Base-by-base conservation (phyloP, 176 grass and related monocot species). In the Tuctoria greenei region DNA sequence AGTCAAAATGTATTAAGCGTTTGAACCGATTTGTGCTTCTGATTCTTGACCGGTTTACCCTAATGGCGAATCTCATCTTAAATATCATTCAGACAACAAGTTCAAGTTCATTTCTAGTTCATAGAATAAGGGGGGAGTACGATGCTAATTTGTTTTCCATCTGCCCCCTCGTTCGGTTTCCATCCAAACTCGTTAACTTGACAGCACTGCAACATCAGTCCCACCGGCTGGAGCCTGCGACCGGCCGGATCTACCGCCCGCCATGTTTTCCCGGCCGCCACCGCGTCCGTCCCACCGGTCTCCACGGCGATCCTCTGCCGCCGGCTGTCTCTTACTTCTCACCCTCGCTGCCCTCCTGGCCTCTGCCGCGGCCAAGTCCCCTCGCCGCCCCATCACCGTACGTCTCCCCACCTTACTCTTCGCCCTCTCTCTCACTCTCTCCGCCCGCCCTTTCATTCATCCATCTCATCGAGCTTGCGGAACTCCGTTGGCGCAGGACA, bases 311-410 rank as follows among this genome's bases (percentile, higher is more conserved):
- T 39, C 12, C 23, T 54, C 39, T 45, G 10, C 70, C 16, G 66
- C 64, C 52, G 58, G 45, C 69, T 79, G 50, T 47, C 65, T 87
- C 58, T 24, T 88, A 1, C 69, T 85, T 13, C 58, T 87, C 57
- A 21, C 79, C 61, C 11, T 97, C 45, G 60, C 81, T 45, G 36
- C 51, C 78, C 50, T 82, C 66, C 24, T 80, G 56, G n/a, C 70
- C 20, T 61, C 61, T 56, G 74, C 88, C 66, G 71, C 79, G 25
- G 81, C 86, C 62, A 97, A 93, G 71, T 85, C 88, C 47, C 93
- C 83, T 39, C 79, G 35, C 74, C 90, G 90, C 55, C 74, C 94
- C 40, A 89, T 97, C 54, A 83, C 86, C 6, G 94, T 97, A 91
- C 74, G 65, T 54, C 8, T 36, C 39, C 26, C 46, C 36, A 2